Base-by-base conservation (phyloP, 2,329 filamentous ascomycete genomes). In the Colletotrichum scovillei region DNA sequence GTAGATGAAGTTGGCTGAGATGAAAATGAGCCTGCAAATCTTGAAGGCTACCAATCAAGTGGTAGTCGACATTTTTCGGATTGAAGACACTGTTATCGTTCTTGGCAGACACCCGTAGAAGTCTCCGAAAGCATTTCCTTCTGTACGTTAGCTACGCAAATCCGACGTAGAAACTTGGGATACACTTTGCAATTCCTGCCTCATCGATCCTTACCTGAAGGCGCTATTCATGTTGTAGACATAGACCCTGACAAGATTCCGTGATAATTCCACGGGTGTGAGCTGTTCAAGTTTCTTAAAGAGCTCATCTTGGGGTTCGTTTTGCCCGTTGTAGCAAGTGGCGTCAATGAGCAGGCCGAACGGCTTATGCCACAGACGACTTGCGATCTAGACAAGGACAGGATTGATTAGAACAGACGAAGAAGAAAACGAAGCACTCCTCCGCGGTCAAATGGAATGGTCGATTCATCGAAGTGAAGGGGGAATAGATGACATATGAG, bases 181-280 rank as follows among this genome's bases (percentile, higher is more conserved):
- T 6, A 53, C 24, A 42, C 4, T 30, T 35, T 26, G 22, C 24
- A 35, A 5, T 30, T 9, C 30, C 19, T 12, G 53, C n/a, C 24
- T 78, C 42, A 78, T 53, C 73, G 69, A 19, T 35, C 38, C 84
- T 74, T 82, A 89, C 88, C 89, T 88, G 80, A 92, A 93, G 12
- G 90, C 88, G 77, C 89, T 92, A 77, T 93, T 93, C 91, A 93
- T 93, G 78, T 93, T 93, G 81, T 93, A 93, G 19, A 93, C 86
- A 75, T 93, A 93, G 53, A 92, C 86, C 49, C 91, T 86, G 1
- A 88, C 85, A 4, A 93, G 82, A 72, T 91, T 89, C 64, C 85
- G 86, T 1, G 88, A 86, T 57, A 93, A 80, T 76, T 93, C 92
- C 0, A 86, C 85, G 0, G 92, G 91, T 4, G 89, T 91, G 3